Base-by-base conservation (phyloP, 2,329 filamentous ascomycete genomes). In the Aspergillus versicolor region DNA sequence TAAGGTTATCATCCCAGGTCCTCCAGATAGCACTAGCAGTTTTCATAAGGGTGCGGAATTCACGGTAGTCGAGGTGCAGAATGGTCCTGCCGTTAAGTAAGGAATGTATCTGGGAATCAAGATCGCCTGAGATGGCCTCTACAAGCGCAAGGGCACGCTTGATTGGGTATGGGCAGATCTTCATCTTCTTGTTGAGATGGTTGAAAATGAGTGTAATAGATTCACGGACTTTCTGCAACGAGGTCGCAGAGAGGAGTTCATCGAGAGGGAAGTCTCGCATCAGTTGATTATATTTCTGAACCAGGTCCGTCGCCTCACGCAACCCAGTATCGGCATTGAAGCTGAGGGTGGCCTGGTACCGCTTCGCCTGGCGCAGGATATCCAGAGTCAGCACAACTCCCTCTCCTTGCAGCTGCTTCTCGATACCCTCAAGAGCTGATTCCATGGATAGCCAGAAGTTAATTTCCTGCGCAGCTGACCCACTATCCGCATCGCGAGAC, bases 401-500 rank as follows among this genome's bases (percentile, higher is more conserved):
- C 55, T 96, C 91, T 63, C 92, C 92, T 61, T 88, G 83, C 56
- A 99, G 83, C 73, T 97, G 93, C 41, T 83, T 85, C 73, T 97
- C 93, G 58, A 99, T 96, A 27, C 89, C 89, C 72, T 97, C 92
- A 62, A 99, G 77, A 4, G 92, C 91, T 15, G 88, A 89, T 75
- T 99, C 95, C 90, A 99, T 96, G 2, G 92, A 95, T 50, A 99
- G 76, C 94, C 94, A 99, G 71, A 99, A 99, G 74, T 97, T 97
- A 74, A 99, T 96, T 75, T 99, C 94, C 73, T 97, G 94, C 56
- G 91, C 93, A 32, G 94, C 94, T 21, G 92, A 96, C 32, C 87
- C 82, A 63, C 84, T 82, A 73, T 88, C 71, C 1, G 91, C 87
- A 67, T 99, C 94, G 68, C 92, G 87, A 41, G 91, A 91, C 80